These are phyloP conservation scores for Botrytis deweyae DNA, from an alignment of 2,329 filamentous ascomycete genomes.

Conservation along the genomic window DNA sequence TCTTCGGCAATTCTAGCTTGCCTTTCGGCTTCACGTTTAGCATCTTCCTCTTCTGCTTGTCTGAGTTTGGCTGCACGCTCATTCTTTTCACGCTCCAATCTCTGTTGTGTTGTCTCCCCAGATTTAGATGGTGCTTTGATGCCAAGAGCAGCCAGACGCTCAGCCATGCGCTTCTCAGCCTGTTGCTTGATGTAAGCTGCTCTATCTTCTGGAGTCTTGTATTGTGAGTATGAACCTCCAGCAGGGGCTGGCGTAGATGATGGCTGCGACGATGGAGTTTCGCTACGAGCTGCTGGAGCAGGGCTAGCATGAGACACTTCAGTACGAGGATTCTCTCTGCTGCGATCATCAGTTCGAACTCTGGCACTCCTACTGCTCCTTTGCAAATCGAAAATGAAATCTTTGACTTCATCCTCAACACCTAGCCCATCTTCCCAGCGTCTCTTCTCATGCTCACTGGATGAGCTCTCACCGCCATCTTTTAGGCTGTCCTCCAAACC, in stretches of 20 bases:
- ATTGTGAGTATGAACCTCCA: constrained; percentile 71
- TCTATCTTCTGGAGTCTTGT: constrained; percentile 88
- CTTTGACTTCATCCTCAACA: constrained; percentile 93
- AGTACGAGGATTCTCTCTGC: constrained; percentile 32
- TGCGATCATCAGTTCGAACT: constrained; percentile 59
- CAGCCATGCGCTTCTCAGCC: constrained; percentile 94
- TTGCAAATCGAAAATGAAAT: constrained; percentile 97
- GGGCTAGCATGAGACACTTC: constrained; percentile 46
- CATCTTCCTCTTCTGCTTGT: constrained; percentile 92
- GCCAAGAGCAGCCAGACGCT: constrained; percentile 88
- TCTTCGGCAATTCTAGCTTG: constrained; percentile 50
- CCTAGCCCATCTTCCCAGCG: constrained; percentile 96
- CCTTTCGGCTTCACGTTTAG: constrained; percentile 81
- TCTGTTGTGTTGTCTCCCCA: constrained; percentile 78
- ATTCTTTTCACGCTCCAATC: constrained; percentile 81
- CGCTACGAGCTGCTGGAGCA: constrained; percentile 36
- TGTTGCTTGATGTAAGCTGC: constrained; percentile 97
- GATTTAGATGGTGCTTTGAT: constrained; percentile 80
- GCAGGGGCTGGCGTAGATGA: constrained; percentile 49
- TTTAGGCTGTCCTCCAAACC: constrained; percentile 86
- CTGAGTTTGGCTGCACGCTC: constrained; percentile 85
- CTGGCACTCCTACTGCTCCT: constrained; percentile 77
- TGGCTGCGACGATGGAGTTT: constrained; percentile 48
- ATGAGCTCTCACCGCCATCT: constrained; percentile 71
- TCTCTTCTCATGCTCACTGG: constrained; percentile 84